These are phyloP conservation scores for Sporobolomyces phaffii DNA, from an alignment of 768 basidiomycete genomes.

Conservation along the genomic window DNA sequence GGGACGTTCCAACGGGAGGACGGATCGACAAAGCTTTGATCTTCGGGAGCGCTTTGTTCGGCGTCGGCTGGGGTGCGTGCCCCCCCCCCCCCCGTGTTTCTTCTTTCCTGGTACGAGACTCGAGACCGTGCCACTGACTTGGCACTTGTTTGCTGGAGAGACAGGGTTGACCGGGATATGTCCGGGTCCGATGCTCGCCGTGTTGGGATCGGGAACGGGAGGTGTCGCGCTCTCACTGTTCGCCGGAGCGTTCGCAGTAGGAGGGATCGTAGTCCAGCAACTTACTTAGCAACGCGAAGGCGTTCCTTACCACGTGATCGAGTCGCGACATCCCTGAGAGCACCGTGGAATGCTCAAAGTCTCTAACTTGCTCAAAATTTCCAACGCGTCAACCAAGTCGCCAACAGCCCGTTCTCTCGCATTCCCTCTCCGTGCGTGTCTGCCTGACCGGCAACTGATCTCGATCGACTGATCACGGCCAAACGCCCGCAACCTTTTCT, in stretches of 20 bases:
- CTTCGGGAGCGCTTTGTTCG: conserved; percentile 45
- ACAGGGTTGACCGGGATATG: conserved; percentile 45
- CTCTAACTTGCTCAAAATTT: too few species aligned
- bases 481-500: too few species aligned
- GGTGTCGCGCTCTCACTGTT: background rate
- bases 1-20: conserved; percentile 37
- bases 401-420: too few species aligned
- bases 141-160: too few species aligned
- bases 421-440: too few species aligned
- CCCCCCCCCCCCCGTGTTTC: background rate
- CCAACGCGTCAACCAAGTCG: too few species aligned
- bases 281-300: background rate
- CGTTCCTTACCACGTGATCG: too few species aligned
- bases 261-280: background rate
- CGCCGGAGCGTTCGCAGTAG: background rate
- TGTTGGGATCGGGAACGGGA: conserved; percentile 11
- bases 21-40: conserved; percentile 42
- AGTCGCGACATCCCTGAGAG: too few species aligned
- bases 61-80: conserved; percentile 47
- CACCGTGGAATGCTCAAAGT: background rate
- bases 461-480: too few species aligned
- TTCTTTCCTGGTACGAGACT: too few species aligned
- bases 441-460: too few species aligned
- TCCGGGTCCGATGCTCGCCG: conserved; percentile 45
- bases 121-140: too few species aligned